Base-by-base conservation (phyloP, 2,329 filamentous ascomycete species). In the Clathrospora elynae region DNA sequence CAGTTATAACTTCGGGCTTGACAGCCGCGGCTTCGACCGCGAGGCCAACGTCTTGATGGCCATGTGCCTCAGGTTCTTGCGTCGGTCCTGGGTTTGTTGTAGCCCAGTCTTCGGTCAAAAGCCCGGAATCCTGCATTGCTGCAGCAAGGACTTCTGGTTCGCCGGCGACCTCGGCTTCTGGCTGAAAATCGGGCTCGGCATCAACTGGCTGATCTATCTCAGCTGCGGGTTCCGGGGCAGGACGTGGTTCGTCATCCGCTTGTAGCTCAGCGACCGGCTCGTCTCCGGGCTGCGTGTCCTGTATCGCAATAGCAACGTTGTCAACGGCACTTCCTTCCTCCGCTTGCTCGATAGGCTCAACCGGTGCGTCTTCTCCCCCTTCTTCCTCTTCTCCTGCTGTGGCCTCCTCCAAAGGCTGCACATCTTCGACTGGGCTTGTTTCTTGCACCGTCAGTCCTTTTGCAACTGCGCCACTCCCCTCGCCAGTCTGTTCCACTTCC, bases 361-460 rank as follows among this genome's bases (percentile, higher is more conserved):
- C 24, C 5, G 25, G 42, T 13, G 28, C 31, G n/a, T 26, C 34
- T 22, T 28, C 28, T 5, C 12, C 34, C 19, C 18, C 34, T 23
- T 32, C 42, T n/a, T 45, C 32, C 18, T 37, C 45, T n/a, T 33
- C 34, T 13, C 14, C 31, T 13, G 23, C 42, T 12, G 30, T 22
- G 4, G 25, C 35, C 17, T 46, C 40, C 25, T 30, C 31, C 8
- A 23, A 22, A 3, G 35, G 18, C n/a, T 22, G 17, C 6, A n/a
- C 12, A 12, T 46, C 47, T 19, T 42, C 37, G 5, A 7, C 24
- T 10, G 37, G 11, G 12, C 22, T 35, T 31, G 19, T 11, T 6
- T 48, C 47, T 17, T 41, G 33, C 11, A 30, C 29, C 8, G 12
- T 23, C 18, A 20, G 20, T 8, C 39, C 49, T 30, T 51, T 40